A percentile compares a stretch with the other conserved stretches of the same genome.
These are phyloP conservation scores for Platanthera zijinensis DNA, from an alignment of 106 monocot genomes.

Conservation along the genomic window DNA sequence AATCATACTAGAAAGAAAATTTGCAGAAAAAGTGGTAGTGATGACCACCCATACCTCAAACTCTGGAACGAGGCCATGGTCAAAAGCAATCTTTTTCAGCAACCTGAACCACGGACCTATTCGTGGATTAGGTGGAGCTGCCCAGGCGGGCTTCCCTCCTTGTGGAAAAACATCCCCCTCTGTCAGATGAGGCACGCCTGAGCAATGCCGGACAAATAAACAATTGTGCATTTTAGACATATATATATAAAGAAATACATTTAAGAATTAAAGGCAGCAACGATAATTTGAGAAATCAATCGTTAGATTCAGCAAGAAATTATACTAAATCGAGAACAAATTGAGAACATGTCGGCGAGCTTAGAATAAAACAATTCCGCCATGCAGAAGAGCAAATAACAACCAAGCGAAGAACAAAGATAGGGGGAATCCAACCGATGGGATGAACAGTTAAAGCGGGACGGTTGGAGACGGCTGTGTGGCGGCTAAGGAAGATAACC, in stretches of 20 bases:
- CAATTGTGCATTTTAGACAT: background rate
- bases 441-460: constrained; percentile 97
- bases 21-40: background rate
- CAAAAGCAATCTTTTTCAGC: constrained; percentile 58
- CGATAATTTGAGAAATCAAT: background rate
- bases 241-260: background rate
- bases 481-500: constrained; percentile 88
- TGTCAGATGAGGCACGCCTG: constrained; percentile 83
- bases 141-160: constrained; percentile 91
- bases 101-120: constrained; percentile 83
- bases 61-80: constrained; percentile 66
- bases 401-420: background rate
- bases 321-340: no score
- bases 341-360: no score
- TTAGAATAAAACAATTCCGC: no score
- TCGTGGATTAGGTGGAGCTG: constrained; percentile 69
- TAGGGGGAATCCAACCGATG: constrained; percentile 39
- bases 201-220: background rate
- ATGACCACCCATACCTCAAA: constrained; percentile 52
- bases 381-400: no score
- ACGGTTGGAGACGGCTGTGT: constrained; percentile 66
- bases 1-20: background rate
- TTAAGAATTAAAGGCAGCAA: background rate
- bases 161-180: constrained; percentile 59
- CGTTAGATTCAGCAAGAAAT: no score